Base-by-base conservation (phyloP, 225 moss, liverwort and hornwort genomes). In the Polytrichum formosum region DNA sequence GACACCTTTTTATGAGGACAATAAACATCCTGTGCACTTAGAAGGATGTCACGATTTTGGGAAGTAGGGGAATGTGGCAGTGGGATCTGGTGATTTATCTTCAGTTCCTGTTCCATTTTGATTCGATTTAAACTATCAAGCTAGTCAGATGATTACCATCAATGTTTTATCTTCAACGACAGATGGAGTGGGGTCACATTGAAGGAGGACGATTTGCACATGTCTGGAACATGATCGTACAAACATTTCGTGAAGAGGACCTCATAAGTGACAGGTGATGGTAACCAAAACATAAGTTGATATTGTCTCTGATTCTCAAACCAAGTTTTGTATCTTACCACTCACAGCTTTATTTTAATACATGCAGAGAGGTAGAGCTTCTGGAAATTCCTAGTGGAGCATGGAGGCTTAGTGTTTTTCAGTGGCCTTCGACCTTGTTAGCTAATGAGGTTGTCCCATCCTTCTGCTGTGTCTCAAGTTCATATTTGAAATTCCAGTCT, bases 371-470 rank as follows among this genome's bases (percentile, higher is more conserved):
- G 75, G 72, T 75, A 33, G 84, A 81, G 73, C 80, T 84, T 1
- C 67, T 84, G 80, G 84, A 80, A 35, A 91, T 95, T 78, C 95
- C 95, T 2, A 71, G 81, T 67, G 68, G 83, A 72, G 83, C 74
- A 55, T 95, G 92, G 95, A 86, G 86, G 72, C 75, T 92, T 67
- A 76, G 81, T 22, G 95, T 95, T 61, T 92, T 89, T 70, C 95
- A 92, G 77, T 95, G 95, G 95, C 95, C 95, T 70, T 84, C 89
- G 69, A 80, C 86, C 56, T 76, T 95, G 77, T 81, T 95, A 71
- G 89, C 95, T 59, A 95, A 95, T 66, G 91, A 95, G 90, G 95
- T 95, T 46, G 4, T 46, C 13, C 37, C 46, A 4, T 10, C 46
- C 46, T 46, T 46, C 46, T 16, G 3, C 4, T 16, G 46, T 46